phyloP scores from a whole-genome alignment of 257 asterid species.

The Lavandula angustifolia region DNA sequence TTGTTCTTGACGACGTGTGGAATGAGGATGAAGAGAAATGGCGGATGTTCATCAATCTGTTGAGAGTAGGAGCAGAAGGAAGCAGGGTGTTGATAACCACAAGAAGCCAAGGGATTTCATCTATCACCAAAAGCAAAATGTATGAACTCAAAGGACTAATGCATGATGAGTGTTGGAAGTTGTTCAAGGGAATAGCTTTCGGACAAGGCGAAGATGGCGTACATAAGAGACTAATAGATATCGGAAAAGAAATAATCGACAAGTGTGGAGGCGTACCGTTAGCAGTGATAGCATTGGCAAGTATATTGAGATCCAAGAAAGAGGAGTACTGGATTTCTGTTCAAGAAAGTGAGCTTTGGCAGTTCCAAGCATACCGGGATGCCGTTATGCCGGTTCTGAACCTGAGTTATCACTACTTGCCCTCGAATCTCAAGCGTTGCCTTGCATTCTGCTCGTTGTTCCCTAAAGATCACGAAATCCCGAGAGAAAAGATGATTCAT shows the following conservation, averaged over 20 bases:
- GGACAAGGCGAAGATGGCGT: constrained; percentile 25
- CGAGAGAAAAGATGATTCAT: constrained; percentile 32
- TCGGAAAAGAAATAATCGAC: constrained; percentile 29
- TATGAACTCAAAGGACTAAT: constrained; percentile 25
- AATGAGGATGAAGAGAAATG: constrained; percentile 29
- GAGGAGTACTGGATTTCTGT: constrained; percentile 35
- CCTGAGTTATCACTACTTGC: constrained; percentile 36
- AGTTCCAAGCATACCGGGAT: constrained; percentile 3
- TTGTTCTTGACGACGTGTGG: constrained; percentile 44
- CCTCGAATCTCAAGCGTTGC: constrained; percentile 33
- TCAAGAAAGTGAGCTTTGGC: constrained; percentile 33
- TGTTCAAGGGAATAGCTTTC: constrained; percentile 32
- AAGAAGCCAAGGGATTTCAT: background rate
- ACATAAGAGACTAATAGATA: constrained; percentile 15
- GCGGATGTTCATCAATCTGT: constrained; percentile 17
- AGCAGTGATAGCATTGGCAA: constrained; percentile 33
- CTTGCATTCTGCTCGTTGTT: constrained; percentile 38
- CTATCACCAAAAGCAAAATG: background rate
- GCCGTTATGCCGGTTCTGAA: constrained; percentile 20
- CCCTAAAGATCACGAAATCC: constrained; percentile 31
- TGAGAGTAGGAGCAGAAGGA: constrained; percentile 30
- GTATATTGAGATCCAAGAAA: constrained; percentile 30
- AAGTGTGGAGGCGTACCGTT: constrained; percentile 38
- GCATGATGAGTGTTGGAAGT: constrained; percentile 31
- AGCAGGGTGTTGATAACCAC: constrained; percentile 36